Conservation (phyloP, 2,329 filamentous ascomycete genomes). For the Grosmannia clavigera region DNA sequence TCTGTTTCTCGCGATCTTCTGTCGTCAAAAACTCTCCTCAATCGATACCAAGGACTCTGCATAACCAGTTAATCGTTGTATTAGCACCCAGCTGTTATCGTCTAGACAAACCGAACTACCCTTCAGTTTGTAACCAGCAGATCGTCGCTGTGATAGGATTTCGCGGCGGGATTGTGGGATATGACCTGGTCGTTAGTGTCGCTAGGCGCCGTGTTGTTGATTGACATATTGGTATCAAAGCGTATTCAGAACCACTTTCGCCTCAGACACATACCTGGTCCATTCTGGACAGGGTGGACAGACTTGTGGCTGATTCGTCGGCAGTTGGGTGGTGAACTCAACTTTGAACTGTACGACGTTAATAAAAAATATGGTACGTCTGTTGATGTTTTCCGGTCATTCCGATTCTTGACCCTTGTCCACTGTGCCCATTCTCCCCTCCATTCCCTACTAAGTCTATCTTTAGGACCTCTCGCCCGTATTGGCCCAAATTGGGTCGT, state of each 20-base stretch:
- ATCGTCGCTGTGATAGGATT: too few species aligned
- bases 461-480: constrained; percentile 16
- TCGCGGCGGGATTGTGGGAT: background rate
- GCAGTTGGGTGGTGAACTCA: constrained; percentile 15
- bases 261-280: constrained; percentile 19
- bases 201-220: background rate
- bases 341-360: constrained; percentile 14
- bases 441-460: too few species aligned
- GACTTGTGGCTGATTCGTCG: constrained; percentile 19
- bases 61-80: too few species aligned
- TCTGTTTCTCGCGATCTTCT: too few species aligned
- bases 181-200: constrained; percentile 1
- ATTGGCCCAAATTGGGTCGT: constrained; percentile 19
- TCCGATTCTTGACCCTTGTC: too few species aligned
- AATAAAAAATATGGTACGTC: constrained; percentile 14
- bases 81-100: too few species aligned
- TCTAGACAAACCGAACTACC: too few species aligned
- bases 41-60: too few species aligned
- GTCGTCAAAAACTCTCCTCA: too few species aligned
- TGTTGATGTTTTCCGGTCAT: too few species aligned
- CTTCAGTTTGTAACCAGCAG: too few species aligned
- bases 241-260: constrained; percentile 3
- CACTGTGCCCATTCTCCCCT: too few species aligned
- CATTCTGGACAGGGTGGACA: constrained; percentile 16
- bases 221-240: background rate